phyloP scores from a whole-genome alignment of 352 stramenopile species.

The Phytopythium helicoides region DNA sequence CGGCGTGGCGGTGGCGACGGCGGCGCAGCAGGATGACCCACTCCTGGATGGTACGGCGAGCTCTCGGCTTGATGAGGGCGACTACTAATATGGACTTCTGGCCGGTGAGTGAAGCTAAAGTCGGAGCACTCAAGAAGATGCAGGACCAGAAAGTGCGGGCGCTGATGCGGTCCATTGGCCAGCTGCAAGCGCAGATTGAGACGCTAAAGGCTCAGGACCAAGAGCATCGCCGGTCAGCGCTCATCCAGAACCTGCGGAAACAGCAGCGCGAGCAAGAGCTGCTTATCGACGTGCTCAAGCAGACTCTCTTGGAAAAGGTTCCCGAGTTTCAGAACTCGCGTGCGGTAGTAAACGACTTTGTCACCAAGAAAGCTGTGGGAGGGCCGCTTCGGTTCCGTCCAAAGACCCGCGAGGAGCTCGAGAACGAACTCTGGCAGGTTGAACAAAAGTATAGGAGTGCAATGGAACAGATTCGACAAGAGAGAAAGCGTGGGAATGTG shows the following conservation, averaged over 20 bases:
- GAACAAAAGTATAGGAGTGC: conserved; percentile 71
- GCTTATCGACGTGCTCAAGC: conserved; percentile 83
- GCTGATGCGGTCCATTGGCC: conserved; percentile 84
- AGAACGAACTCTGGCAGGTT: conserved; percentile 72
- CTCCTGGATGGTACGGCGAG: conserved; percentile 55
- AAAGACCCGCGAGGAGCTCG: conserved; percentile 84
- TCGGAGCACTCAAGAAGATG: conserved; percentile 61
- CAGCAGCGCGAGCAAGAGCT: conserved; percentile 82
- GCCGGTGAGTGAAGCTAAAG: conserved; percentile 35
- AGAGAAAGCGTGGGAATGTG: conserved; percentile 24
- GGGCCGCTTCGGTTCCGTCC: conserved; percentile 79
- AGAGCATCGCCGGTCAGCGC: conserved; percentile 78
- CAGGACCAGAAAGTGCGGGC: conserved; percentile 78
- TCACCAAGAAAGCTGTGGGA: conserved; percentile 78
- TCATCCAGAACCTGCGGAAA: conserved; percentile 81
- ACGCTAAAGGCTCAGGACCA: conserved; percentile 78
- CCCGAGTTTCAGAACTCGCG: conserved; percentile 62
- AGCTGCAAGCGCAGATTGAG: conserved; percentile 77
- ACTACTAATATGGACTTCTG: not conserved
- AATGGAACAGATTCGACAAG: conserved; percentile 59
- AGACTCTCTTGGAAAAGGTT: conserved; percentile 58
- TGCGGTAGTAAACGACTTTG: conserved; percentile 80
- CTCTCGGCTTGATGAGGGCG: too few species aligned
- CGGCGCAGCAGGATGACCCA: conserved; percentile 26
- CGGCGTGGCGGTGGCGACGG: conserved; percentile 29